Evolutionary conservation across 2,329 filamentous ascomycete genomes (phyloP), one percentile per base, ranked within the genome.

Genomic region (Fusarium tjaetaba): DNA sequence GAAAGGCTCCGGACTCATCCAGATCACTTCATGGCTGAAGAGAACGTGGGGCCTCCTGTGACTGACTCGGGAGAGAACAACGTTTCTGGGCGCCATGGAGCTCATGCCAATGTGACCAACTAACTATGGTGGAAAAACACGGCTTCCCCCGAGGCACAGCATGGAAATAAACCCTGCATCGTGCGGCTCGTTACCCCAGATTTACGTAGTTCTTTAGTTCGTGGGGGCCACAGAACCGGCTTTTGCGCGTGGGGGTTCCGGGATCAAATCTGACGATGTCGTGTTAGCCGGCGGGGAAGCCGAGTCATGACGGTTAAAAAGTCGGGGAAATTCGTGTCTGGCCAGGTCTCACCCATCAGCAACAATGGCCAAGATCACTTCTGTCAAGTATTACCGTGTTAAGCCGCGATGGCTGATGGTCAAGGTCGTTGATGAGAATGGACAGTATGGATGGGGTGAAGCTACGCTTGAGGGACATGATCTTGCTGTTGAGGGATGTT

Each of bases 341-440:
- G 16, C 28, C 16, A 26, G 7, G 16, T 18, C 15, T 34, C 28
- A 8, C 4, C 20, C 3, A 6, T 8, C 7, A 38, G 18, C 14
- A 16, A 71, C 11, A 2, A 82, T 82, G 81, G 79, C 73, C 2
- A 81, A 80, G 46, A 82, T 82, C 6, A 46, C 77, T 16, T 67
- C 61, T 11, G 90, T 94, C 48, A 92, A 94, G 75, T 93, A 94
- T 78, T 94, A 94, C 79, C 88, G 92, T 24, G 90, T 94, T 14
- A 90, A 91, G 51, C 93, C 93, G 20, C 86, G 93, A 45, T 95
- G 92, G 92, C 85, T 95, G 4, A 94, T 94, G 73, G 92, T 94
- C 73, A 95, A 94, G 80, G 88, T 95, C 71, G 90, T 88, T 4
- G 92, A 94, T 77, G 88, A 90, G 39, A 85, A 86, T 4, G 91